phyloP scores from a whole-genome alignment of 2,329 filamentous ascomycete genomes.

The Phyllosticta capitalensis region DNA sequence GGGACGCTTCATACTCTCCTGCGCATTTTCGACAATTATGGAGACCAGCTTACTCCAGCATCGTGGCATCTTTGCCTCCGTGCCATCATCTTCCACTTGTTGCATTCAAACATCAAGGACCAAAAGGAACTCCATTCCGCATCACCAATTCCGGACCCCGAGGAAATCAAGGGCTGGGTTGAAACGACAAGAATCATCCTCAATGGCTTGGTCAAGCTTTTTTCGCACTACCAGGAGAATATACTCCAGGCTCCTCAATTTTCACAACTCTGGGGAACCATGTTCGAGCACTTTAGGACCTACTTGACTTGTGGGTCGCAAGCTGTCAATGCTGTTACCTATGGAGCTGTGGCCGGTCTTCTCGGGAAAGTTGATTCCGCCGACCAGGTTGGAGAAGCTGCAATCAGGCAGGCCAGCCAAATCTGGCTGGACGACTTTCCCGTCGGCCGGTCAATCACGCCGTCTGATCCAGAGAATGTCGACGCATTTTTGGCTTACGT shows the following conservation, averaged over 20 bases:
- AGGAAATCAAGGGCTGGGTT: constrained; percentile 26
- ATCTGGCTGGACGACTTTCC: constrained; percentile 10
- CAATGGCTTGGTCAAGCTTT: constrained; percentile 40
- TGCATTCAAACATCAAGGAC: constrained; percentile 49
- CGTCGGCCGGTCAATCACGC: background rate
- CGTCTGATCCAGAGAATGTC: constrained; percentile 47
- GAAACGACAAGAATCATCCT: constrained; percentile 32
- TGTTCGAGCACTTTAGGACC: constrained; percentile 58
- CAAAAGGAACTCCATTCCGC: constrained; percentile 17
- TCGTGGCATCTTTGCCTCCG: constrained; percentile 79
- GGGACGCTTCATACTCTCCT: constrained; percentile 86
- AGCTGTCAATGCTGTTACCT: constrained; percentile 34
- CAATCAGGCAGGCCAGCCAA: constrained; percentile 14
- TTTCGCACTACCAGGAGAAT: constrained; percentile 67
- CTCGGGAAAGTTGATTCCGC: constrained; percentile 23
- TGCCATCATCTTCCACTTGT: constrained; percentile 68
- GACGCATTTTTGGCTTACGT: constrained; percentile 80
- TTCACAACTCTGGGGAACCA: constrained; percentile 62
- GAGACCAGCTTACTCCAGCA: constrained; percentile 64
- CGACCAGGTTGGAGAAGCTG: constrained; percentile 16
- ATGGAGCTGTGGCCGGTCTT: constrained; percentile 29
- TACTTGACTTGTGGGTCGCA: constrained; percentile 33
- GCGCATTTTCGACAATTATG: constrained; percentile 85
- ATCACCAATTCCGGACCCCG: constrained; percentile 12
- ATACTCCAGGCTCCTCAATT: constrained; percentile 60